Conservation (phyloP, 1,284 basidiomycete species). For the Moniliella sp. region DNA sequence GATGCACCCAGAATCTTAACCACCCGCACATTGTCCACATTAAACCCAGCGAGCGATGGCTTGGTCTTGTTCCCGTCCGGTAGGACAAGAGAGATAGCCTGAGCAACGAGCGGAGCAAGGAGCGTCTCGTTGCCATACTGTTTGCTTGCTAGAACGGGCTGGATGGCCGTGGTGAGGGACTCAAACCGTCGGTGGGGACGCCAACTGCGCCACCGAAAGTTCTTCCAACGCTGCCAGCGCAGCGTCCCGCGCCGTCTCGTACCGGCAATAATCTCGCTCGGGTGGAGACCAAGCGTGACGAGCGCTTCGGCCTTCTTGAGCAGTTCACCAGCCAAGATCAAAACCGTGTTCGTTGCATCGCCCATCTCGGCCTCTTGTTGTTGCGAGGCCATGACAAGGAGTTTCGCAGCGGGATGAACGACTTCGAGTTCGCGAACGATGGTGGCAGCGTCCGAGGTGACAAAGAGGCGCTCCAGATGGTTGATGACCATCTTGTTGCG, state of each 20-base stretch:
- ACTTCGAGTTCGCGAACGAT: slow-evolving; percentile 96
- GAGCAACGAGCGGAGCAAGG: slow-evolving; percentile 64
- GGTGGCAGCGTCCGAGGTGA: slow-evolving; percentile 94
- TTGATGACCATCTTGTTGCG: slow-evolving; percentile 34
- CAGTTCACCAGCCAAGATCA: slow-evolving; percentile 85
- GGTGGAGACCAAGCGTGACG: slow-evolving; percentile 85
- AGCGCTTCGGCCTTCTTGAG: slow-evolving; percentile 81
- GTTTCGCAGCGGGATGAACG: slow-evolving; percentile 87
- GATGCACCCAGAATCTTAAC: slow-evolving; percentile 96
- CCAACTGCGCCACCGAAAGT: slow-evolving; percentile 39
- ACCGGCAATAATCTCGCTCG: slow-evolving; percentile 73
- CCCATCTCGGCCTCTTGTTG: slow-evolving; percentile 94
- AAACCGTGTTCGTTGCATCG: slow-evolving; percentile 79
- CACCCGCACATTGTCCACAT: slow-evolving; percentile 83
- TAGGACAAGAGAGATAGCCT: slow-evolving; percentile 46
- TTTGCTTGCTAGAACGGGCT: slow-evolving; percentile 81
- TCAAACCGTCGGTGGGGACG: slow-evolving; percentile 54
- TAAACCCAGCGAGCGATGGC: slow-evolving; percentile 13
- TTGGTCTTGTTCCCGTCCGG: slow-evolving; percentile 5
- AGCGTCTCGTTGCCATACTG: slow-evolving; percentile 81
- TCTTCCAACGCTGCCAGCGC: slow-evolving; percentile 67
- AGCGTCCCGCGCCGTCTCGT: slow-evolving; percentile 73
- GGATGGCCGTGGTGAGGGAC: slow-evolving; percentile 60
- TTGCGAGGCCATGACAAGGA: slow-evolving; percentile 88
- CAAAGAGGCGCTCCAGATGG: slow-evolving; percentile 79